Conservation (phyloP, 768 basidiomycete genomes). For the Kwoniella botswanensis region DNA sequence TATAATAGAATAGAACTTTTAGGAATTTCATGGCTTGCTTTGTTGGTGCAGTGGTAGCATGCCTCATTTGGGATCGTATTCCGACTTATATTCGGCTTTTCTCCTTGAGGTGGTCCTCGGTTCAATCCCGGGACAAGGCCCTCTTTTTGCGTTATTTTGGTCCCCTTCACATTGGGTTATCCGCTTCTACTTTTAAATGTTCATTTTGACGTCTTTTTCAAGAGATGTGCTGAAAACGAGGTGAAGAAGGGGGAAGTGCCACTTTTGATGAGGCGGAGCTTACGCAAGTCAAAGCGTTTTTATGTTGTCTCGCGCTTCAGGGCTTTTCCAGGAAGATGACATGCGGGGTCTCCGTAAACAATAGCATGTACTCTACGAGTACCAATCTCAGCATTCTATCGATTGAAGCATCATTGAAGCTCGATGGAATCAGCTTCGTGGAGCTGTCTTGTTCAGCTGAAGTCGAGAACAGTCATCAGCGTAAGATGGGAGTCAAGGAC, state of each 20-base stretch:
- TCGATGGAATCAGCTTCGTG: background rate
- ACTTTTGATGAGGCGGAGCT: no score
- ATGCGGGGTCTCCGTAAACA: background rate
- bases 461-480: no score
- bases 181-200: background rate
- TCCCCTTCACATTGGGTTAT: background rate
- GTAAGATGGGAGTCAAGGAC: constrained; percentile 49
- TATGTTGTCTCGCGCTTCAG: background rate
- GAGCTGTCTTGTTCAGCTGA: background rate
- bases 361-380: no score
- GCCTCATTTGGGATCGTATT: constrained; percentile 7
- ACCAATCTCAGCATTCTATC: no score
- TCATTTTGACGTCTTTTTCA: background rate
- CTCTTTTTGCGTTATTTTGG: background rate
- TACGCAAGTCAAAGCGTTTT: no score
- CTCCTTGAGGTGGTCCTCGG: constrained; percentile 15
- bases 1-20: no score
- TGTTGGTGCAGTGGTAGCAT: constrained; percentile 19
- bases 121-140: constrained; percentile 17
- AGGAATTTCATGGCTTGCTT: background rate
- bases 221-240: background rate
- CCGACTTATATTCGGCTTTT: background rate
- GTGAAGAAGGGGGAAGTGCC: background rate
- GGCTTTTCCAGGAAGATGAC: background rate
- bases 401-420: no score